A percentile compares a stretch with the other conserved stretches of the same genome.
Evolutionary conservation across 1,284 basidiomycete genomes (phyloP).

Genomic region (Earliella scabrosa): DNA sequence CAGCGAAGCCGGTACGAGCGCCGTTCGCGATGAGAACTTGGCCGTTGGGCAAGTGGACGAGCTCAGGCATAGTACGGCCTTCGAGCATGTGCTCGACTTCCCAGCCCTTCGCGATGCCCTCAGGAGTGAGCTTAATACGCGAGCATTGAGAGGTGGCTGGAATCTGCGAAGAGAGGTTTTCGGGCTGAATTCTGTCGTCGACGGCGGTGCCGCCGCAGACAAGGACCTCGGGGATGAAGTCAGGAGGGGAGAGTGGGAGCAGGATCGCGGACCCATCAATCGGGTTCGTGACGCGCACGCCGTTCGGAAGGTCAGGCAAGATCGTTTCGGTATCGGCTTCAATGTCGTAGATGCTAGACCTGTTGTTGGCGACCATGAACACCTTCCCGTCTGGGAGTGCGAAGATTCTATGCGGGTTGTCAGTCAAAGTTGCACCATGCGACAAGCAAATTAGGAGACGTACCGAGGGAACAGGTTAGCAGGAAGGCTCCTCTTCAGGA

Average conservation of each 20-base stretch:
- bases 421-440: too few relatives aligned
- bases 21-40: slow-evolving; percentile 55
- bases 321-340: slow-evolving; percentile 41
- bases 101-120: slow-evolving; percentile 31
- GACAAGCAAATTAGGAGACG: too few relatives aligned
- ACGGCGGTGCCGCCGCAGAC: slow-evolving; percentile 49
- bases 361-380: slow-evolving; percentile 50
- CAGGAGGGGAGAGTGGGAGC: slow-evolving; percentile 49
- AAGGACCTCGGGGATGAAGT: slow-evolving; percentile 52
- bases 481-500: slow-evolving; percentile 40
- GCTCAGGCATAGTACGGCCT: slow-evolving; percentile 50
- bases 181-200: slow-evolving; percentile 37
- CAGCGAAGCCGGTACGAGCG: slow-evolving; percentile 48
- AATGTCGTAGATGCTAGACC: slow-evolving; percentile 35
- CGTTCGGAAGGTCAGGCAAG: slow-evolving; percentile 51
- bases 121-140: slow-evolving; percentile 29
- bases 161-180: slow-evolving; percentile 40
- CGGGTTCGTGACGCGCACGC: slow-evolving; percentile 47
- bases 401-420: slow-evolving; percentile 18
- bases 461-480: slow-evolving; percentile 34
- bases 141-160: slow-evolving; percentile 48
- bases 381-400: slow-evolving; percentile 43
- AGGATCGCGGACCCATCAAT: slow-evolving; percentile 51
- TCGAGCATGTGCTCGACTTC: slow-evolving; percentile 33
- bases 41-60: slow-evolving; percentile 57